Evolutionary conservation across 495 filamentous ascomycete species (phyloP).

Genomic region (Tuber brumale): DNA sequence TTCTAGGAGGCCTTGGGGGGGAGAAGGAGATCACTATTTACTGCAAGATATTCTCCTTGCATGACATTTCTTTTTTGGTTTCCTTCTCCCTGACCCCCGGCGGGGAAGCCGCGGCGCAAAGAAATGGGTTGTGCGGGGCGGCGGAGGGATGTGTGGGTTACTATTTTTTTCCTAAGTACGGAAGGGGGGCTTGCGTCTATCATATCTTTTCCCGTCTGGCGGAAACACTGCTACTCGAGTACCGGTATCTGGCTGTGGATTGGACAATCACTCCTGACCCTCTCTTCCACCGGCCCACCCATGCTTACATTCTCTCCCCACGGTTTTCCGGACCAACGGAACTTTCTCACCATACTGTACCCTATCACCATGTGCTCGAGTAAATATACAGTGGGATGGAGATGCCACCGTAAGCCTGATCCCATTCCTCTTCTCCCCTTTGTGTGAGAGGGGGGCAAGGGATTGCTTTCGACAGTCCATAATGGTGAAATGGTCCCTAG

Average conservation of each 20-base stretch:
- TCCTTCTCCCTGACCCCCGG: background rate
- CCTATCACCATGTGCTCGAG: background rate
- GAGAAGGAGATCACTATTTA: background rate
- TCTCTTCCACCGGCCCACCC: background rate
- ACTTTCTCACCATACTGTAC: background rate
- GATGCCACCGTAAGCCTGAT: slow-evolving; percentile 2
- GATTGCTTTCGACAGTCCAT: no score
- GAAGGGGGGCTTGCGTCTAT: background rate
- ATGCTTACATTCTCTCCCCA: background rate
- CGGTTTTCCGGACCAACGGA: background rate
- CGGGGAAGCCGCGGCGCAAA: background rate
- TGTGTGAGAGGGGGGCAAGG: background rate
- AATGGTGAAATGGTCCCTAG: background rate
- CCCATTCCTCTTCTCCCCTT: background rate
- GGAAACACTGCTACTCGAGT: background rate
- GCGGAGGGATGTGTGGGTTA: background rate
- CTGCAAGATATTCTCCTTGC: background rate
- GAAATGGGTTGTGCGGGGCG: background rate
- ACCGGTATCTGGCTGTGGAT: background rate
- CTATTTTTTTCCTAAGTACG: background rate
- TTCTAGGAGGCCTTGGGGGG: background rate
- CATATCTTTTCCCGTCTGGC: background rate
- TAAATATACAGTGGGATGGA: background rate
- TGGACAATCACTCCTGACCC: background rate
- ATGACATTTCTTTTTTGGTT: background rate